Conservation (phyloP, 1,284 basidiomycete genomes). For the Butyriboletus appendiculatus region DNA sequence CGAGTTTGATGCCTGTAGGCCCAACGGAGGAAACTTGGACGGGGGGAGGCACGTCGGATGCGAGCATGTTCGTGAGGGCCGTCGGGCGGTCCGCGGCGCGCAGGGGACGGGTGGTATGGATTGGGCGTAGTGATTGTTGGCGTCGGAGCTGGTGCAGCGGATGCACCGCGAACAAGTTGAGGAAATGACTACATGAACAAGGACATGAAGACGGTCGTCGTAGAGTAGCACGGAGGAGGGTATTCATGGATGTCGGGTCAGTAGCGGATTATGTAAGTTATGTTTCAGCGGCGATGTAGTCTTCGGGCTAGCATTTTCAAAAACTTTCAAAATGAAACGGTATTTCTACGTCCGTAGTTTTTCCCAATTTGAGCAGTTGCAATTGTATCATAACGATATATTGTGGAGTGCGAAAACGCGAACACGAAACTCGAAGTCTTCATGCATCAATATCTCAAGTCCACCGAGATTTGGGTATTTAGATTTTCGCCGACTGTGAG, state of each 20-base stretch:
- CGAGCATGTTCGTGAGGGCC: slow-evolving; percentile 68
- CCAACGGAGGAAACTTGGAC: slow-evolving; percentile 70
- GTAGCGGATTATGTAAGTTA: not conserved
- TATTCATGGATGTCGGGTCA: slow-evolving; percentile 8
- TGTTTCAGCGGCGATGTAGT: too few relatives aligned
- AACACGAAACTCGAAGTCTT: too few relatives aligned
- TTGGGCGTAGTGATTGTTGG: slow-evolving; percentile 2
- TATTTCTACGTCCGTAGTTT: too few relatives aligned
- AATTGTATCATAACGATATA: too few relatives aligned
- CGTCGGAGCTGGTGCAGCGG: not conserved
- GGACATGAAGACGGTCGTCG: slow-evolving; percentile 1
- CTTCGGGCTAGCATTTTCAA: too few relatives aligned
- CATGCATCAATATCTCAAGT: too few relatives aligned
- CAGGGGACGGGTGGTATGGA: slow-evolving; percentile 20
- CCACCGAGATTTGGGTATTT: too few relatives aligned
- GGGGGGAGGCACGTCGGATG: slow-evolving; percentile 64
- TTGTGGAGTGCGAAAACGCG: too few relatives aligned
- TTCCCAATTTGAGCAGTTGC: too few relatives aligned
- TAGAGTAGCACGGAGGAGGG: slow-evolving; percentile 6
- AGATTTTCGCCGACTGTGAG: too few relatives aligned
- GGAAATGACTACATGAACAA: not conserved
- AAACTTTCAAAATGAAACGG: too few relatives aligned
- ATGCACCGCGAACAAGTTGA: not conserved
- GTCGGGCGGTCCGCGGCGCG: slow-evolving; percentile 28
- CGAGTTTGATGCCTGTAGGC: slow-evolving; percentile 60